A percentile compares a stretch with the other conserved stretches of the same genome.
phyloP scores from a whole-genome alignment of 2,329 filamentous ascomycete genomes.

The Alternaria consortialis region DNA sequence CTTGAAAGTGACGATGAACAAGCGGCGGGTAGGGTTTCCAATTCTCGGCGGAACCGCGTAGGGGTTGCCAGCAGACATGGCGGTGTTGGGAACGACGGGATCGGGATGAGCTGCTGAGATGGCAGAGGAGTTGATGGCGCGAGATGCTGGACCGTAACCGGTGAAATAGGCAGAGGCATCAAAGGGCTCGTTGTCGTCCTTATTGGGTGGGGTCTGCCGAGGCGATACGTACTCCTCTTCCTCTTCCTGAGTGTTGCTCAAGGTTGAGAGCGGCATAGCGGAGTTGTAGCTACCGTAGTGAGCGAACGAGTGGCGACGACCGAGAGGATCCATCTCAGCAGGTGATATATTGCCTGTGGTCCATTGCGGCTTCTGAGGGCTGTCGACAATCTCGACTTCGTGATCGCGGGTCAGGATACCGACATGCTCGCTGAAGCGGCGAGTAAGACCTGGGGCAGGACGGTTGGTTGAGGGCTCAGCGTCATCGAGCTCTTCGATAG shows the following conservation, averaged over 20 bases:
- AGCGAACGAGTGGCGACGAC: conserved; percentile 80
- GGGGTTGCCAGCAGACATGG: conserved; percentile 40
- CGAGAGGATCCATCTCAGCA: conserved; percentile 59
- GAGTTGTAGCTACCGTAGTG: conserved; percentile 44
- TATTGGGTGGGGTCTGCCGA: conserved; percentile 42
- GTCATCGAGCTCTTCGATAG: conserved; percentile 77
- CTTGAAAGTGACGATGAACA: conserved; percentile 96
- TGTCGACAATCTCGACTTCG: conserved; percentile 35
- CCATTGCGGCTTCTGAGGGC: conserved; percentile 41
- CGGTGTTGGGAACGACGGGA: conserved; percentile 35
- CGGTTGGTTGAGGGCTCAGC: conserved; percentile 63
- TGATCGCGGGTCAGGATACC: conserved; percentile 31
- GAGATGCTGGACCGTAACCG: conserved; percentile 48
- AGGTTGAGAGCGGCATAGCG: conserved; percentile 33
- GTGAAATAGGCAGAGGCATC: conserved; percentile 51
- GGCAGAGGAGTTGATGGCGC: conserved; percentile 47
- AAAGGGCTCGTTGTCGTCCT: conserved; percentile 68
- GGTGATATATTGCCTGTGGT: conserved; percentile 36
- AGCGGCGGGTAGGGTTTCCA: conserved; percentile 47
- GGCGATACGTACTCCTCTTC: conserved; percentile 40
- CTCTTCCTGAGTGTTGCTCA: conserved; percentile 46
- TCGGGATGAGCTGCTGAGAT: conserved; percentile 50
- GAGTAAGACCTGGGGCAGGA: conserved; percentile 35
- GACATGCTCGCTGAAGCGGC: conserved; percentile 51
- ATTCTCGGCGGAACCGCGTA: conserved; percentile 45